phyloP scores from a whole-genome alignment of 2,329 filamentous ascomycete species.

The Davidsoniella eucalypti region DNA sequence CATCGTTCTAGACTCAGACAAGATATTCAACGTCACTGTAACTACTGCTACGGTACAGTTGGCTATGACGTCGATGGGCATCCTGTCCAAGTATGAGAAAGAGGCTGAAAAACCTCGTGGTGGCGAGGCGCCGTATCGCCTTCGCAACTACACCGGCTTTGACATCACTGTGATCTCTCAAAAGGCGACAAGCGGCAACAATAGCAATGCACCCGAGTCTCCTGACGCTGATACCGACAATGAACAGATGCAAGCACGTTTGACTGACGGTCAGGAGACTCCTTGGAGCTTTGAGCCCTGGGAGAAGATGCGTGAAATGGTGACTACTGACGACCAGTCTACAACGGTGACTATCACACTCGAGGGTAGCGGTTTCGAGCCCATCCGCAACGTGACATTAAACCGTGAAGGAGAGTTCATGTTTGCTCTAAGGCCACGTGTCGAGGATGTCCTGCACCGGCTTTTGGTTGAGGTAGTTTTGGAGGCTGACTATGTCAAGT shows the following conservation, averaged over 20 bases:
- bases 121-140: constrained; percentile 78
- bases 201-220: not conserved
- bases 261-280: constrained; percentile 77
- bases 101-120: constrained; percentile 89
- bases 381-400: constrained; percentile 71
- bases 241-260: constrained; percentile 47
- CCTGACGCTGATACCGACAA: not conserved
- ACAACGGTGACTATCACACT: constrained; percentile 69
- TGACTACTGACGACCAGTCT: constrained; percentile 67
- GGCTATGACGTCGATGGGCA: constrained; percentile 81
- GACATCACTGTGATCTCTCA: constrained; percentile 57
- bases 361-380: constrained; percentile 87
- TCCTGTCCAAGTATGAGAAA: constrained; percentile 63
- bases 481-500: constrained; percentile 92
- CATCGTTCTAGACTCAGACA: constrained; percentile 74
- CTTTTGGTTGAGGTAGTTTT: constrained; percentile 83
- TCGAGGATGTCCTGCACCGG: constrained; percentile 71
- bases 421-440: constrained; percentile 76
- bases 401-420: constrained; percentile 89
- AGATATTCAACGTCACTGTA: constrained; percentile 78
- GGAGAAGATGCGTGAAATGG: constrained; percentile 85
- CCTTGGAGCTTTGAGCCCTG: constrained; percentile 97
- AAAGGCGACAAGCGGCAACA: constrained; percentile 29
- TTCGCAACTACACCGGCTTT: constrained; percentile 93
- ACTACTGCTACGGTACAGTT: constrained; percentile 89